phyloP scores from a whole-genome alignment of 2,329 filamentous ascomycete species.

The Xylaria sp. region DNA sequence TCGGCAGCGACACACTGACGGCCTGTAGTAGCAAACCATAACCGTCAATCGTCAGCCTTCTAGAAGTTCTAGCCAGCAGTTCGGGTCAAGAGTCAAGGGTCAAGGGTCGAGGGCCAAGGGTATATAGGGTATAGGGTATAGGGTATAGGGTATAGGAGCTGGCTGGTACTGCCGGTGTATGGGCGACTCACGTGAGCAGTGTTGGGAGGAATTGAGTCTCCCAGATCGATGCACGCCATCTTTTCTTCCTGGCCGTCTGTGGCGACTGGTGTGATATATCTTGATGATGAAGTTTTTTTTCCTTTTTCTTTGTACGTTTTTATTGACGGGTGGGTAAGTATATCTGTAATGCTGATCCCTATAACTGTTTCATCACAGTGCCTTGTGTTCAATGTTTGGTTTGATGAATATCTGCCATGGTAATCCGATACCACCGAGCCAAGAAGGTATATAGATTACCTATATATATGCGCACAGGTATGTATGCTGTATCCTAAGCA shows the following conservation, averaged over 20 bases:
- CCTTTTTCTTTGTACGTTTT: background rate
- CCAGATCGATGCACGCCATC: conserved; percentile 66
- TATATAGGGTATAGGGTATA: too few relatives aligned
- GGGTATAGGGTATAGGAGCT: too few relatives aligned
- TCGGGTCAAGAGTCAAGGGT: too few relatives aligned
- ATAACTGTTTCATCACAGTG: background rate
- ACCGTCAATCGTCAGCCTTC: conserved; percentile 6
- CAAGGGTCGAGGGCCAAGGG: too few relatives aligned
- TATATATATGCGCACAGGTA: too few relatives aligned
- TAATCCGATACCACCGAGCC: too few relatives aligned
- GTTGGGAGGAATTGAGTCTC: conserved; percentile 80
- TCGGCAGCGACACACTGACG: conserved; percentile 94
- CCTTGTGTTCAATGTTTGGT: background rate
- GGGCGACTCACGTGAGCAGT: conserved; percentile 76
- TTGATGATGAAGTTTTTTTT: too few relatives aligned
- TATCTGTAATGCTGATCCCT: background rate
- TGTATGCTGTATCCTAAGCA: too few relatives aligned
- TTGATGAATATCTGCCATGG: too few relatives aligned
- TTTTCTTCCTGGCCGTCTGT: conserved; percentile 15
- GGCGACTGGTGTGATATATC: conserved; percentile 2
- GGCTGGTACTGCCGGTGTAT: too few relatives aligned
- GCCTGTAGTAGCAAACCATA: conserved; percentile 66
- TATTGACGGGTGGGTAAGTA: background rate
- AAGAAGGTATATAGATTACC: too few relatives aligned
- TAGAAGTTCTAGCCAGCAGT: too few relatives aligned